Percentiles rank a stretch among this genome's conserved stretches.
These are phyloP conservation scores for Keithomyces neogunnii DNA, from an alignment of 2,329 filamentous ascomycete genomes.

Conservation along the genomic window DNA sequence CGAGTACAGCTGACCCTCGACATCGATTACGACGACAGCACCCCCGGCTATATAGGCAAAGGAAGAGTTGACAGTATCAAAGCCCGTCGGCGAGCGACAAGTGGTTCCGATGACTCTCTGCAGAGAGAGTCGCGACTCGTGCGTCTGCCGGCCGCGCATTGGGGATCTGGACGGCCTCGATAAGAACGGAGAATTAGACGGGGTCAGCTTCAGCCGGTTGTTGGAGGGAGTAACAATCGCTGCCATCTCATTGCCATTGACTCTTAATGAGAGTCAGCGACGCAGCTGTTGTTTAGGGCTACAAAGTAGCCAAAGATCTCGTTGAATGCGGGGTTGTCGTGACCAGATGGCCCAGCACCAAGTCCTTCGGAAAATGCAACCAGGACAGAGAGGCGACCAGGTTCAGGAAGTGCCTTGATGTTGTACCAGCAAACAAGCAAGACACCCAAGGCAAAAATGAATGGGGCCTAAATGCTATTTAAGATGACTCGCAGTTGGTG, in stretches of 20 bases:
- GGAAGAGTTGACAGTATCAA: conserved; percentile 68
- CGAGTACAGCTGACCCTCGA: conserved; percentile 57
- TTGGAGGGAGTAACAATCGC: conserved; percentile 41
- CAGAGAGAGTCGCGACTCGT: conserved; percentile 59
- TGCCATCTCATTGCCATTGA: conserved; percentile 51
- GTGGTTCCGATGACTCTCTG: conserved; percentile 88
- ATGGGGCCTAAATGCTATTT: background rate
- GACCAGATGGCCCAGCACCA: background rate
- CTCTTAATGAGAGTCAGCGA: conserved; percentile 9
- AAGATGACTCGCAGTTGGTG: background rate
- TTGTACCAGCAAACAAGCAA: background rate
- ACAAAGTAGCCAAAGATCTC: background rate
- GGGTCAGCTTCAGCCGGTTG: conserved; percentile 59
- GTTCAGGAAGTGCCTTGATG: background rate
- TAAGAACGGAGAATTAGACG: conserved; percentile 66
- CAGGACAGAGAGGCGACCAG: background rate
- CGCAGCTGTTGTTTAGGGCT: background rate
- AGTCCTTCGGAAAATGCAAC: background rate
- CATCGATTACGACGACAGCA: conserved; percentile 79
- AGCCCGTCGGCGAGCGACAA: conserved; percentile 73
- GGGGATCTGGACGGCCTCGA: conserved; percentile 57
- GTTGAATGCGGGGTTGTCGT: background rate
- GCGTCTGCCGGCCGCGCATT: conserved; percentile 36
- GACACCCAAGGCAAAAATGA: background rate
- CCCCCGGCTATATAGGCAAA: conserved; percentile 93